Base-by-base conservation (phyloP, 129 eudicot species). In the Cynara cardunculus region DNA sequence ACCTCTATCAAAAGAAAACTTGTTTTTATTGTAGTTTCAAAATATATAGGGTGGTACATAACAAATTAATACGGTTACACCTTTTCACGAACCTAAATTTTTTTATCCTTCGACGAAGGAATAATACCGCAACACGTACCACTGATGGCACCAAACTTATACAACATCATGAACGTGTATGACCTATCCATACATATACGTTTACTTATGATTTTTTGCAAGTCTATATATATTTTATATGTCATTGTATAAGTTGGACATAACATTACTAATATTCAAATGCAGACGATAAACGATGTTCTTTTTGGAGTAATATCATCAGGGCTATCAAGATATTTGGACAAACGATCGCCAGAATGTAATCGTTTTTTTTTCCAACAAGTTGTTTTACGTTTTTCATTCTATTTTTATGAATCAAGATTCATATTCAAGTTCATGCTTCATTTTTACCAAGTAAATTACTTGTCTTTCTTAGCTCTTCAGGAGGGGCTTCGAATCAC, bases 231-330 rank as follows among this genome's bases (percentile, higher is more conserved):
- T 41, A 41, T 41, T 11, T 41, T 11, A 16, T 1, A 2, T 41
- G 53, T 41, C 3, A 11, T 4, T 2, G 22, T 18, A 56, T 56
- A 56, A n/a, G n/a, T 14, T 4, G 65, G 4, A 10, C 25, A 0
- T 70, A 7, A 53, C 69, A 75, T 69, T 1, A 75, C 34, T 53
- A 53, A 35, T 74, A 64, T 56, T 56, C 65, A 56, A 69, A 59
- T 87, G 90, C 91, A 94, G 98, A 94, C 98, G 0, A 90, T 94
- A 21, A 94, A 94, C 78, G 98, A 94, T 69, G 97, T 94, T 14
- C 89, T 94, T 25, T 85, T 91, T 77, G 98, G 94, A 31, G 86
- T 94, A 19, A 85, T 94, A 75, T 91, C 98, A 56, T 71, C 77
- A 26, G 98, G 98, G 28, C 85, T 94, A 26, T 91, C 97, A 14